phyloP scores from a whole-genome alignment of 345 rosid genomes.

The Pugionium cornutum region DNA sequence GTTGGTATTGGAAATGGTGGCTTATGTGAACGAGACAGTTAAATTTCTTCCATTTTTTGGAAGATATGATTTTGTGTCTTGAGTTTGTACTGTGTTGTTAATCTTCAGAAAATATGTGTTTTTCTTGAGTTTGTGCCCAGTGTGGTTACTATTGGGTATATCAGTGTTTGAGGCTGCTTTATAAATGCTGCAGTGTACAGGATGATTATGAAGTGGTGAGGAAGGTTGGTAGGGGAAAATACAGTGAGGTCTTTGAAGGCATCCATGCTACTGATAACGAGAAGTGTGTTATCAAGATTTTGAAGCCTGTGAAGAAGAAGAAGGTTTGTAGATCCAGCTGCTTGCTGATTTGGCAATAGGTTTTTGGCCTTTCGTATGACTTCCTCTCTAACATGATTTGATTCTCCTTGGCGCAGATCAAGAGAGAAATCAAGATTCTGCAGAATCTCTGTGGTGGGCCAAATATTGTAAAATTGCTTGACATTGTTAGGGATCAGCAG shows the following conservation, averaged over 20 bases:
- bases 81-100: too few relatives aligned
- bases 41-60: too few relatives aligned
- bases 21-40: too few relatives aligned
- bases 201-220: too few relatives aligned
- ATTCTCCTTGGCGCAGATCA: constrained; percentile 61
- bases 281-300: constrained; percentile 91
- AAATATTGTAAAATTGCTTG: constrained; percentile 84
- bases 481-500: constrained; percentile 98
- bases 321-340: too few relatives aligned
- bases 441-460: constrained; percentile 99
- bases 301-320: constrained; percentile 98
- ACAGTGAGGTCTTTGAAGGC: constrained; percentile 96
- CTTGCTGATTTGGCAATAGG: neutral
- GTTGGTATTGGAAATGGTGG: too few relatives aligned
- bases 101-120: too few relatives aligned
- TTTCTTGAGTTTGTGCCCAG: neutral
- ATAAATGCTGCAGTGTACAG: constrained; percentile 63
- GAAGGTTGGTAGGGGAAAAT: constrained; percentile 96
- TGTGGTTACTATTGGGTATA: neutral
- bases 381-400: neutral
- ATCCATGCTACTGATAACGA: constrained; percentile 76
- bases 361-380: too few relatives aligned
- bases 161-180: constrained; percentile 4
- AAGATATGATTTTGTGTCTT: too few relatives aligned
- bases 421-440: constrained; percentile 94